Evolutionary conservation across 2,329 filamentous ascomycete genomes (phyloP), one percentile per base, ranked within the genome.

Genomic region (Botrytis porri): DNA sequence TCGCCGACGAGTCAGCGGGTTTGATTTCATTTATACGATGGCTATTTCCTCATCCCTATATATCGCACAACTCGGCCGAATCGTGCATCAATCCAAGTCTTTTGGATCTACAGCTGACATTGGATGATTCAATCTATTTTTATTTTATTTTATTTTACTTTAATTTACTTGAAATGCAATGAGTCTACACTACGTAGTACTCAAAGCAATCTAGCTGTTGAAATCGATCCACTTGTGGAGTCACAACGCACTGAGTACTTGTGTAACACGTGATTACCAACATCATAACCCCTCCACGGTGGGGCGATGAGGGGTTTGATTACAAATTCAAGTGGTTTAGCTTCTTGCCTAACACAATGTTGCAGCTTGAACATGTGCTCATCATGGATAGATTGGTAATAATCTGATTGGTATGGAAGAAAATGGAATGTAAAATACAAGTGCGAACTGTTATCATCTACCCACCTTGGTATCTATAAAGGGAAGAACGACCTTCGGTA

Each of bases 261-360:
- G 37, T 69, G 65, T 57, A 67, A 67, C n/a, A 57, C 65, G 48
- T 67, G 65, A 57, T 67, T 67, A 57, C 48, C 48, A 57, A 67
- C n/a, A 57, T 7, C 18, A 51, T 12, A n/a, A n/a, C 4, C 48
- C 25, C 12, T n/a, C 25, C 37, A 35, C 35, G 29, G 37, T 57
- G 25, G 5, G 37, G 35, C 48, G 65, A 37, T 59, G 65, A 57
- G 20, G 12, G 3, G 29, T 6, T n/a, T 69, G 65, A 69, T 57
- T 69, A 57, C 51, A 29, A 41, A 69, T 43, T 18, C 18, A n/a
- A 14, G 8, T 14, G 5, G 9, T 39, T 54, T 25, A 29, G 32
- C 37, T 48, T 22, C 16, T 35, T 48, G 20, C 20, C 3, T 4
- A 7, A 22, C 32, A 22, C 62, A 32, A 65, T 25, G 20, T 35